Base-by-base conservation (phyloP, 208 protist genomes). In the Willaertia magna region DNA sequence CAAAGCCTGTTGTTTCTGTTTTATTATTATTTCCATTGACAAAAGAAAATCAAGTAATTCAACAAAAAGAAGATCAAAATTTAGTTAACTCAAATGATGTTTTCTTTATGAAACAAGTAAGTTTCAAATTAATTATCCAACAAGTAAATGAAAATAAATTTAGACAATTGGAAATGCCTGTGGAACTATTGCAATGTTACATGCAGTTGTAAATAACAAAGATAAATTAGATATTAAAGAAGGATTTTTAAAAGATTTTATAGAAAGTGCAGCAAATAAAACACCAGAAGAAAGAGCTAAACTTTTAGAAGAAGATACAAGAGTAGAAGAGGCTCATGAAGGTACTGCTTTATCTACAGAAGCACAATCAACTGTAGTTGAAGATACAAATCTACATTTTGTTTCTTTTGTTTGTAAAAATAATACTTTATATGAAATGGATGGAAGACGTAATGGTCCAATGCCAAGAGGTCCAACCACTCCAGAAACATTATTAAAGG, bases 311-410 rank as follows among this genome's bases (percentile, higher is more conserved):
- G 85, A 83, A 20, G 55, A 86, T 85, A 26, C 81, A 16, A 18
- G 61, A 14, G 74, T 97, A 26, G 86, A 76, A n/a, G 59, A 74
- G 12, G 92, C 91, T 30, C 96, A 97, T 87, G 85, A 87, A 30
- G 84, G 75, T 11, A 91, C 92, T 6, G 92, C 95, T 0, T 16
- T 79, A 18, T 87, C 94, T 49, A 94, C 94, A 42, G 95, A 93
- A 9, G 74, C 89, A 22, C 87, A 94, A 79, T 89, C 93, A 46
- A 61, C 79, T 42, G 83, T 92, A 16, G 92, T 96, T 81, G 89
- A 93, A 4, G 76, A 86, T n/a, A 94, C 95, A 59, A 87, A 96
- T 83, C 89, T 98, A 22, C 97, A 98, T 89, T 98, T 98, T 91
- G 92, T 97, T 46, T 94, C 91, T 78, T 98, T 97, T 90, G 90